Conservation (phyloP, 139 green algal genomes). For the Gonium pectorale region DNA sequence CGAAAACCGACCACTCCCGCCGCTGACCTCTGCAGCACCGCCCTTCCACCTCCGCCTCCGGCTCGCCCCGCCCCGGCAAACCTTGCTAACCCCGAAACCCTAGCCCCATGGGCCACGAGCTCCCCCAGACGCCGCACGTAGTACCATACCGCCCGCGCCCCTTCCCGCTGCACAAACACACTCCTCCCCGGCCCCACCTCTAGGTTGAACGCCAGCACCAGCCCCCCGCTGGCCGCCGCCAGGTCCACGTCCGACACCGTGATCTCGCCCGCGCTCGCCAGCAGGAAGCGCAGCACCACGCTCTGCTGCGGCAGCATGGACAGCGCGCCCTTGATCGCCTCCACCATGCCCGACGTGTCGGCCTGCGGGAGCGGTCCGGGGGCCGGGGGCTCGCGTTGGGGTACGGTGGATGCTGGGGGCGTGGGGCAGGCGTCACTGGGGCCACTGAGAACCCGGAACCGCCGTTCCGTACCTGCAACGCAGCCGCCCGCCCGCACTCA, state of each 20-base stretch:
- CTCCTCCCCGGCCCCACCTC: not conserved
- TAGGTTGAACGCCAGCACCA: conserved; percentile 90
- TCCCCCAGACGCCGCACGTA: too few species aligned
- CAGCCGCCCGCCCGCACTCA: too few species aligned
- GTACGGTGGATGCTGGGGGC: too few species aligned
- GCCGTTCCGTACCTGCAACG: too few species aligned
- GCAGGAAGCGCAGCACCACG: conserved; percentile 92
- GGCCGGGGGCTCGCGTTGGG: too few species aligned
- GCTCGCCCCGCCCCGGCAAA: too few species aligned
- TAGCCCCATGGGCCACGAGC: too few species aligned
- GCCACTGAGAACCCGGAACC: too few species aligned
- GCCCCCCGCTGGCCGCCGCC: conserved; percentile 72
- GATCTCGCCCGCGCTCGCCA: conserved; percentile 85
- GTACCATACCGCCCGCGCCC: not conserved
- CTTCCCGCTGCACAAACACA: not conserved
- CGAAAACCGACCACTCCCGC: too few species aligned
- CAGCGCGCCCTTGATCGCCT: conserved; percentile 93
- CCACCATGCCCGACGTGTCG: conserved; percentile 88
- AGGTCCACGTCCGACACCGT: conserved; percentile 92
- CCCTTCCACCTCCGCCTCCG: too few species aligned
- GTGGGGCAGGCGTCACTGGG: too few species aligned
- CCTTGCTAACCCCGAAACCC: not conserved
- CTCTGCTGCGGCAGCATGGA: conserved; percentile 87
- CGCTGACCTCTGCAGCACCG: too few species aligned
- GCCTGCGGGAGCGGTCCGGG: conserved; percentile 58